Conservation (phyloP, 805 yeast species). For the Metschnikowia chrysomelidarum region DNA sequence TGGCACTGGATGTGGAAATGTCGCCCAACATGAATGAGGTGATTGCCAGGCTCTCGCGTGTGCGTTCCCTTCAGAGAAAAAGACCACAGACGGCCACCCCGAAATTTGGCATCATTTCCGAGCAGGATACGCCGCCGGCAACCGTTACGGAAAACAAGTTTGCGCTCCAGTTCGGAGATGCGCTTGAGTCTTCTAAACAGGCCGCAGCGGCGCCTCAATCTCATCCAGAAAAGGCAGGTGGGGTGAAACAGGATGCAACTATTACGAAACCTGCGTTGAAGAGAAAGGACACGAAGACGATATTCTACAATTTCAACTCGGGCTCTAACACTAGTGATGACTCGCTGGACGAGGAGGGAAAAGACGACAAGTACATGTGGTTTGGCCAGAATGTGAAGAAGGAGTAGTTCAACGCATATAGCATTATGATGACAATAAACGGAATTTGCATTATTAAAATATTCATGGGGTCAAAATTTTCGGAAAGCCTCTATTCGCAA, state of each 20-base stretch:
- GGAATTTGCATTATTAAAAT: no score
- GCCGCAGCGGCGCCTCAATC: slow-evolving; percentile 22
- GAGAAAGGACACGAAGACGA: slow-evolving; percentile 18
- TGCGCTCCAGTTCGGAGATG: slow-evolving; percentile 19
- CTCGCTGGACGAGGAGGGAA: slow-evolving; percentile 15
- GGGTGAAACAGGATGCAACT: no score
- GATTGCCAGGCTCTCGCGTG: slow-evolving; percentile 16
- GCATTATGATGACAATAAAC: no score
- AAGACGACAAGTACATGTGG: slow-evolving; percentile 31
- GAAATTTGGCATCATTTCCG: slow-evolving; percentile 18
- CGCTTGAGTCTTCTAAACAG: slow-evolving; percentile 4
- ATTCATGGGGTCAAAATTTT: no score
- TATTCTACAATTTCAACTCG: slow-evolving; percentile 32
- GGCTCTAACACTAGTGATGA: slow-evolving; percentile 15
- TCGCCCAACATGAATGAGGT: slow-evolving; percentile 19
- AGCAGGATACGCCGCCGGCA: slow-evolving; percentile 18
- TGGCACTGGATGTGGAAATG: slow-evolving; percentile 8
- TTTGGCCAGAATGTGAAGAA: slow-evolving; percentile 37
- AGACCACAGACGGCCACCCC: slow-evolving; percentile 18
- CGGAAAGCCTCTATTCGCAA: no score
- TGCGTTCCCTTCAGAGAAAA: slow-evolving; percentile 19
- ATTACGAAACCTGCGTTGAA: slow-evolving; percentile 10
- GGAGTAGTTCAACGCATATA: neutral
- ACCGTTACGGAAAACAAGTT: slow-evolving; percentile 17
- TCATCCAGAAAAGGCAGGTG: slow-evolving; percentile 33